Percentiles rank a stretch among this genome's conserved stretches.
Conservation (phyloP, 208 protist genomes). For the Crithidia bombi region DNA sequence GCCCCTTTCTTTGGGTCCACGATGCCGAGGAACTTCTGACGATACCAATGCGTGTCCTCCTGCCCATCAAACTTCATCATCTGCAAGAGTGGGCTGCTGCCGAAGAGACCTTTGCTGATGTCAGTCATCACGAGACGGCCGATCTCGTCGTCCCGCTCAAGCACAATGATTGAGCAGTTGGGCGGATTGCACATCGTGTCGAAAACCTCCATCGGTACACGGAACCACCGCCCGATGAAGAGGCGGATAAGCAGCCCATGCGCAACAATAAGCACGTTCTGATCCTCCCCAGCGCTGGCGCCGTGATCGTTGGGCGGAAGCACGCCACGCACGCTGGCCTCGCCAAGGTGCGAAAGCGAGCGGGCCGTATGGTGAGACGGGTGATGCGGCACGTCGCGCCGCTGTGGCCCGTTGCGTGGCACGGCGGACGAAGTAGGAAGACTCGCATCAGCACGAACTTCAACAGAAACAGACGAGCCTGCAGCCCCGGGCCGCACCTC, state of each 20-base stretch:
- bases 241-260: slow-evolving; percentile 88
- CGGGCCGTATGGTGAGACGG: not conserved
- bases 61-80: slow-evolving; percentile 83
- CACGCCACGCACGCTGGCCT: slow-evolving; percentile 20
- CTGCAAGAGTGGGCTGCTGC: slow-evolving; percentile 82
- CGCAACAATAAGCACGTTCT: slow-evolving; percentile 89
- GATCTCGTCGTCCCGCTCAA: slow-evolving; percentile 64
- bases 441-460: too few relatives aligned
- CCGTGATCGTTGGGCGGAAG: slow-evolving; percentile 35
- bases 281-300: slow-evolving; percentile 43
- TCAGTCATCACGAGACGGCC: slow-evolving; percentile 83
- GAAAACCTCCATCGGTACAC: slow-evolving; percentile 82
- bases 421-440: too few relatives aligned
- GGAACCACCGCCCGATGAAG: slow-evolving; percentile 88
- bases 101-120: slow-evolving; percentile 82
- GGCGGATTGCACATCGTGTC: slow-evolving; percentile 91
- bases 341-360: slow-evolving; percentile 29
- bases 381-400: not conserved
- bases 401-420: too few relatives aligned
- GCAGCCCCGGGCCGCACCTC: too few relatives aligned
- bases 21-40: slow-evolving; percentile 62
- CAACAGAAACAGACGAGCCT: too few relatives aligned
- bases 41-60: slow-evolving; percentile 72
- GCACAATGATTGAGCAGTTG: slow-evolving; percentile 86
- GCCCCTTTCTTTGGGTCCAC: slow-evolving; percentile 34